Conservation (phyloP, 192 early-diverging fungal genomes). For the Coemansia sp. region DNA sequence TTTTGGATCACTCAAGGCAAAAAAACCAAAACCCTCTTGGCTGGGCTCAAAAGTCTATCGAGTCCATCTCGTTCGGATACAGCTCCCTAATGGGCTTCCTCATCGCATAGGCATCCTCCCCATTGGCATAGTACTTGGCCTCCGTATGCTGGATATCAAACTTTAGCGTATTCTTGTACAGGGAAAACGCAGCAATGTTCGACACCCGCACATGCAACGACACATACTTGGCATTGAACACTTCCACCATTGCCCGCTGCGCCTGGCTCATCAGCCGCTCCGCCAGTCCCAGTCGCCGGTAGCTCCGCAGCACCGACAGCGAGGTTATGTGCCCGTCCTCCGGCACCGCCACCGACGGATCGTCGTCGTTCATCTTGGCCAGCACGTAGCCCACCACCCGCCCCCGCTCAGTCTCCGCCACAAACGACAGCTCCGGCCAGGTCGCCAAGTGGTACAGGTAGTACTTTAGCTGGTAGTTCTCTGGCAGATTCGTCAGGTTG, state of each 20-base stretch:
- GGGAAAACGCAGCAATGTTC: slow-evolving; percentile 86
- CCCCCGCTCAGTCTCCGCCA: slow-evolving; percentile 88
- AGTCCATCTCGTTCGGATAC: slow-evolving; percentile 24
- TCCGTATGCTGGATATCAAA: slow-evolving; percentile 84
- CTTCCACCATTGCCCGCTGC: slow-evolving; percentile 80
- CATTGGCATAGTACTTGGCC: slow-evolving; percentile 97
- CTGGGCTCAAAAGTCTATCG: slow-evolving; percentile 36
- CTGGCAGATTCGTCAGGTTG: slow-evolving; percentile 95
- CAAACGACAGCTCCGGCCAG: slow-evolving; percentile 91
- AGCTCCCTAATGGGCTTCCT: slow-evolving; percentile 21
- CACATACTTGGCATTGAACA: slow-evolving; percentile 79
- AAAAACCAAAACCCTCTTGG: no score
- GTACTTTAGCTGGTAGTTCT: slow-evolving; percentile 99
- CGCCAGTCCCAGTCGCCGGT: slow-evolving; percentile 92
- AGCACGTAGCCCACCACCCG: slow-evolving; percentile 96
- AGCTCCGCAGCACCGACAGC: slow-evolving; percentile 93
- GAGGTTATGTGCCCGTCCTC: slow-evolving; percentile 96
- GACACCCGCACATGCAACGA: slow-evolving; percentile 92
- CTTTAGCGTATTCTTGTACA: slow-evolving; percentile 90
- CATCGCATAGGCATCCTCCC: slow-evolving; percentile 87
- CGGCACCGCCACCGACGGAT: slow-evolving; percentile 51
- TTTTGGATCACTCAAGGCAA: no score
- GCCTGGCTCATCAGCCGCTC: slow-evolving; percentile 93
- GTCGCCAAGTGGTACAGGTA: slow-evolving; percentile 78
- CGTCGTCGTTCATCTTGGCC: slow-evolving; percentile 94